phyloP scores from a whole-genome alignment of 2,329 filamentous ascomycete genomes.

The Chaetoscypha palmicola region DNA sequence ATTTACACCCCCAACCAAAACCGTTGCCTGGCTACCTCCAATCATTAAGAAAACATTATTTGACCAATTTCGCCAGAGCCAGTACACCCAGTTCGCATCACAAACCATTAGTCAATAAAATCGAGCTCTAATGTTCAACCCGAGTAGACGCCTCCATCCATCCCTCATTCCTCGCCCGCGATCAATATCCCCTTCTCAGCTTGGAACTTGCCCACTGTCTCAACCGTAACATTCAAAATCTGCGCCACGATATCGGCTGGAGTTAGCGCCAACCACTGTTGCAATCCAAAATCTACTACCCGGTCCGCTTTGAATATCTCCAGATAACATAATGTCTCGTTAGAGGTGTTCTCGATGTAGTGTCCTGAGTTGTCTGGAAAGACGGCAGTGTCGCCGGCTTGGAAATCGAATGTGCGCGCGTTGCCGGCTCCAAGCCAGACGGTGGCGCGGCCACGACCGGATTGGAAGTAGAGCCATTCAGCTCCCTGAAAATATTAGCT shows the following conservation, averaged over 20 bases:
- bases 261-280: conserved; percentile 67
- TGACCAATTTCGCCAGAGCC: too few relatives aligned
- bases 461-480: conserved; percentile 73
- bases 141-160: too few relatives aligned
- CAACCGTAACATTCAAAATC: conserved; percentile 4
- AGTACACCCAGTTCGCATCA: too few relatives aligned
- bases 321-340: conserved; percentile 51
- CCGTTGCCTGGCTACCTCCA: too few relatives aligned
- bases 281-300: conserved; percentile 65
- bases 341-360: conserved; percentile 69
- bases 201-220: conserved; percentile 1
- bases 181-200: conserved; percentile 49
- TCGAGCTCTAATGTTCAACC: too few relatives aligned
- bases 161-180: neutral
- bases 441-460: conserved; percentile 62
- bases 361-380: conserved; percentile 52
- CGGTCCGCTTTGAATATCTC: conserved; percentile 65
- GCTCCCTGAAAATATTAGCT: conserved; percentile 51
- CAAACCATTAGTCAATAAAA: too few relatives aligned
- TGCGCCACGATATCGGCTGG: conserved; percentile 3
- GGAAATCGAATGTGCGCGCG: conserved; percentile 70
- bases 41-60: too few relatives aligned
- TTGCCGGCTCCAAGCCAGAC: conserved; percentile 63
- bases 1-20: too few relatives aligned
- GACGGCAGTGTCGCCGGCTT: conserved; percentile 66